A percentile compares a stretch with the other conserved stretches of the same genome.
Conservation (phyloP, 192 early-diverging fungal species). For the Mortierella antarctica region DNA sequence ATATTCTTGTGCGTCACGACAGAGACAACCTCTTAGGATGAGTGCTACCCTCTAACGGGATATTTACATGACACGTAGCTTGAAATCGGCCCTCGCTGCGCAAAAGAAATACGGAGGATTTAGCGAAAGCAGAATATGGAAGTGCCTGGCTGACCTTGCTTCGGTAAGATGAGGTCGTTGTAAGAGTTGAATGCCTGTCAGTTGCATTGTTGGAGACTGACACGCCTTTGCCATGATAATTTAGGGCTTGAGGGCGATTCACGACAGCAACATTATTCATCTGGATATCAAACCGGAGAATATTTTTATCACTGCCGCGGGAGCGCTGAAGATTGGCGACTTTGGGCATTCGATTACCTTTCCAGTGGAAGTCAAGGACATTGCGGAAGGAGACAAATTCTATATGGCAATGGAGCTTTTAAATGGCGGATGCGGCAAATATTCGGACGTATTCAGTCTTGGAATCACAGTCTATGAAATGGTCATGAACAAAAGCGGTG, state of each 20-base stretch:
- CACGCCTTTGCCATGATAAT: slow-evolving; percentile 2
- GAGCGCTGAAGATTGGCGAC: slow-evolving; percentile 87
- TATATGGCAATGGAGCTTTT: slow-evolving; percentile 94
- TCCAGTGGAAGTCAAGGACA: slow-evolving; percentile 69
- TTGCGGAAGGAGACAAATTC: slow-evolving; percentile 88
- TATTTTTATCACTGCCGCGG: slow-evolving; percentile 75
- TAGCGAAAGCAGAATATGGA: slow-evolving; percentile 78
- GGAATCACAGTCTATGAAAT: slow-evolving; percentile 93
- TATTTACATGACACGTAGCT: slow-evolving; percentile 6
- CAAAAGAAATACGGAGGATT: slow-evolving; percentile 51
- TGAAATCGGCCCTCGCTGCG: slow-evolving; percentile 28
- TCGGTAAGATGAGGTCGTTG: slow-evolving; percentile 48
- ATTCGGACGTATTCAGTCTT: slow-evolving; percentile 93
- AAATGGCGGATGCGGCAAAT: slow-evolving; percentile 72
- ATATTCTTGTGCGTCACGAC: not conserved
- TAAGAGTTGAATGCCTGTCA: not conserved
- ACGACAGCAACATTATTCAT: slow-evolving; percentile 79
- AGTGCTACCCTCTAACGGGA: not conserved
- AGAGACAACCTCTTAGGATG: no score
- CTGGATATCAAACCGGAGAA: slow-evolving; percentile 93
- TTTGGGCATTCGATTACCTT: slow-evolving; percentile 84
- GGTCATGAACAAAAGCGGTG: slow-evolving; percentile 71
- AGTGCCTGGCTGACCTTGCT: slow-evolving; percentile 70
- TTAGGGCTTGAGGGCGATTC: slow-evolving; percentile 78
- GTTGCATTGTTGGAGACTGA: not conserved